phyloP scores from a whole-genome alignment of 352 stramenopile species.

The Salisapilia sapeloensis region DNA sequence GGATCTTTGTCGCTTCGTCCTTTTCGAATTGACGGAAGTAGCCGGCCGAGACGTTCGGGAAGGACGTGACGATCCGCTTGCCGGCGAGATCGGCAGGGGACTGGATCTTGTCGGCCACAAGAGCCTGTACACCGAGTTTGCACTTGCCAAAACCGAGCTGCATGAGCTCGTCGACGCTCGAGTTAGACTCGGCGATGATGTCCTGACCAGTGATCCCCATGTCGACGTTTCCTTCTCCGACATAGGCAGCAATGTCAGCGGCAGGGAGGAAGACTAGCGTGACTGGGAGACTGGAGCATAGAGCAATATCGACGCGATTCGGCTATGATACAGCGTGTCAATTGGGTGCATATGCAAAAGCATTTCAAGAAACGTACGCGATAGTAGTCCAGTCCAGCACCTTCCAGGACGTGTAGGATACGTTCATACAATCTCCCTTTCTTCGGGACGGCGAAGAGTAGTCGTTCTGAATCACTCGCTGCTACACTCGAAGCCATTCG shows the following conservation, averaged over 20 bases:
- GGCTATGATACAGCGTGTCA: constrained; percentile 13
- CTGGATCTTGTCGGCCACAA: constrained; percentile 75
- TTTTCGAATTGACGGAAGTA: constrained; percentile 91
- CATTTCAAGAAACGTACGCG: constrained; percentile 28
- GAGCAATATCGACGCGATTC: constrained; percentile 82
- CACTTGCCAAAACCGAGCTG: constrained; percentile 94
- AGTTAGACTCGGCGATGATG: constrained; percentile 86
- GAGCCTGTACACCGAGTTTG: constrained; percentile 89
- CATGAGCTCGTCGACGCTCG: constrained; percentile 85
- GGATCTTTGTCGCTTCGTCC: constrained; percentile 72
- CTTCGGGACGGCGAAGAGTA: constrained; percentile 94
- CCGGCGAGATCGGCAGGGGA: constrained; percentile 77
- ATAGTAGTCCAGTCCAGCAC: constrained; percentile 91
- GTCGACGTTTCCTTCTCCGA: constrained; percentile 96
- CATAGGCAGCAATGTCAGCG: constrained; percentile 95
- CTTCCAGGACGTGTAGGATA: constrained; percentile 91
- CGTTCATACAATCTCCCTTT: constrained; percentile 96
- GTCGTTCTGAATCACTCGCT: constrained; percentile 25
- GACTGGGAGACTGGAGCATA: constrained; percentile 88
- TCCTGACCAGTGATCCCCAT: constrained; percentile 96
- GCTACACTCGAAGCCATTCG: too few species aligned
- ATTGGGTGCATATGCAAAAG: background rate
- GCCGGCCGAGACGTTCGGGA: constrained; percentile 84
- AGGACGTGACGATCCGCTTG: constrained; percentile 96
- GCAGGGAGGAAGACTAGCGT: constrained; percentile 96